phyloP scores from a whole-genome alignment of 2,329 filamentous ascomycete genomes.

The Plectosphaerella cucumerina region DNA sequence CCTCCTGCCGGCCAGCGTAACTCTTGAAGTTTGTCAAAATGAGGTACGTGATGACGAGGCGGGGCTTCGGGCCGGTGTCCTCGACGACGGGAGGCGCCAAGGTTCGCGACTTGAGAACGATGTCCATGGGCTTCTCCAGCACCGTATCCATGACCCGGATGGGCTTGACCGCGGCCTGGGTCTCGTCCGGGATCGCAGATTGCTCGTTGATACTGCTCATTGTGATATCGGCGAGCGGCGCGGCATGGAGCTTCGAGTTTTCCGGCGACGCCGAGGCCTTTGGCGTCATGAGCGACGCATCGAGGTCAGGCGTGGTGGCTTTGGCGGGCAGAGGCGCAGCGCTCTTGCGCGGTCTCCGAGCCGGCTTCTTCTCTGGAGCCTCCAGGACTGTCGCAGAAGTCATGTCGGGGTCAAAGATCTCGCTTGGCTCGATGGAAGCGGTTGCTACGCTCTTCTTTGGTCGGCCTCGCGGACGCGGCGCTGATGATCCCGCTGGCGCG shows the following conservation, averaged over 20 bases:
- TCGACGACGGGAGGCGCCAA: slow-evolving; percentile 65
- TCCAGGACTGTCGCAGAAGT: slow-evolving; percentile 23
- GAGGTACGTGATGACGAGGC: slow-evolving; percentile 89
- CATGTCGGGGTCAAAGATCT: slow-evolving; percentile 26
- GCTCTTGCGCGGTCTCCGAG: slow-evolving; percentile 64
- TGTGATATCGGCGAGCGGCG: slow-evolving; percentile 72
- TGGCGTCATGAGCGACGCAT: slow-evolving; percentile 38
- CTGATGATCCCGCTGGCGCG: slow-evolving; percentile 32
- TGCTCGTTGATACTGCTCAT: slow-evolving; percentile 60
- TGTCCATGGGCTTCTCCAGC: slow-evolving; percentile 88
- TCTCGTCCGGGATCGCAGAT: slow-evolving; percentile 39
- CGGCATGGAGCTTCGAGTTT: slow-evolving; percentile 41
- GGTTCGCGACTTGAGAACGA: slow-evolving; percentile 80
- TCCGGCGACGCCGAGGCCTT: slow-evolving; percentile 54
- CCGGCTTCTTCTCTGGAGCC: slow-evolving; percentile 31
- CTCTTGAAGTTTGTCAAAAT: slow-evolving; percentile 98
- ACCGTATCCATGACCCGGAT: slow-evolving; percentile 73
- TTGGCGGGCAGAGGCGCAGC: slow-evolving; percentile 36
- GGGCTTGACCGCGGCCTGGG: slow-evolving; percentile 56
- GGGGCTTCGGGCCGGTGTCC: slow-evolving; percentile 71
- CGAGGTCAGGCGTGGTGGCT: slow-evolving; percentile 31
- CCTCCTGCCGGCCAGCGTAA: slow-evolving; percentile 91
- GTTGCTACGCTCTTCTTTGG: slow-evolving; percentile 34
- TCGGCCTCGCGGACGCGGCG: slow-evolving; percentile 30
- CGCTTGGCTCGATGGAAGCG: slow-evolving; percentile 33